Conservation (phyloP, 2,329 filamentous ascomycete genomes). For the Bimuria novae-zelandiae region DNA sequence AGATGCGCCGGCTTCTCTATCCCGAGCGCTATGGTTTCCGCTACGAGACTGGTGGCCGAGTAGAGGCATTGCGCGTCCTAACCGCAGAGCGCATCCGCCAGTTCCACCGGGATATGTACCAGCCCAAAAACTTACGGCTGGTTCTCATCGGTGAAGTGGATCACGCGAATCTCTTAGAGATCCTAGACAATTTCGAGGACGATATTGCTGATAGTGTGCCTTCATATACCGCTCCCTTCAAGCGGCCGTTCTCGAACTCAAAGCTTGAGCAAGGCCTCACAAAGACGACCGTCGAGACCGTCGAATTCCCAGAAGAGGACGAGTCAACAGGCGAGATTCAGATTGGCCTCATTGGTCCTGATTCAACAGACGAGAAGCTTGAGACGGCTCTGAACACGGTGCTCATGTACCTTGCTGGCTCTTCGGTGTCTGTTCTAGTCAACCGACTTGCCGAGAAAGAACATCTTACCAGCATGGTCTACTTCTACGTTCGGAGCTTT, state of each 20-base stretch:
- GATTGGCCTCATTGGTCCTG: constrained; percentile 84
- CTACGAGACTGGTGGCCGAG: constrained; percentile 98
- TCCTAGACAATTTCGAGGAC: constrained; percentile 86
- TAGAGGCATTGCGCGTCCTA: constrained; percentile 83
- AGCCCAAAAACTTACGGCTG: constrained; percentile 91
- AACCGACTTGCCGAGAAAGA: constrained; percentile 93
- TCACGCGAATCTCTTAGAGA: constrained; percentile 76
- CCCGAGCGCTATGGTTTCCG: constrained; percentile 89
- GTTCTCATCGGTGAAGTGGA: constrained; percentile 92
- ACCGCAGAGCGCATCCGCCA: constrained; percentile 89
- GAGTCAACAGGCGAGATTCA: constrained; percentile 89
- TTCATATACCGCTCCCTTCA: constrained; percentile 73
- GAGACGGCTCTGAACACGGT: constrained; percentile 77
- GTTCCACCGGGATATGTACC: constrained; percentile 97
- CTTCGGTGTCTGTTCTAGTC: constrained; percentile 88
- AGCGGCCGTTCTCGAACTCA: constrained; percentile 89
- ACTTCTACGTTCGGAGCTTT: constrained; percentile 76
- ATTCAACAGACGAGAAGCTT: constrained; percentile 67
- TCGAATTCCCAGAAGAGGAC: constrained; percentile 95
- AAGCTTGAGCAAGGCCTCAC: constrained; percentile 73
- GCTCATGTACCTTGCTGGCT: constrained; percentile 86
- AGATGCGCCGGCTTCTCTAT: constrained; percentile 79
- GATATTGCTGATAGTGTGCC: constrained; percentile 85
- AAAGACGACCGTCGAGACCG: constrained; percentile 73
- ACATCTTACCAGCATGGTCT: constrained; percentile 84